Conservation (phyloP, 2,329 filamentous ascomycete genomes). For the Bisporella sp. region DNA sequence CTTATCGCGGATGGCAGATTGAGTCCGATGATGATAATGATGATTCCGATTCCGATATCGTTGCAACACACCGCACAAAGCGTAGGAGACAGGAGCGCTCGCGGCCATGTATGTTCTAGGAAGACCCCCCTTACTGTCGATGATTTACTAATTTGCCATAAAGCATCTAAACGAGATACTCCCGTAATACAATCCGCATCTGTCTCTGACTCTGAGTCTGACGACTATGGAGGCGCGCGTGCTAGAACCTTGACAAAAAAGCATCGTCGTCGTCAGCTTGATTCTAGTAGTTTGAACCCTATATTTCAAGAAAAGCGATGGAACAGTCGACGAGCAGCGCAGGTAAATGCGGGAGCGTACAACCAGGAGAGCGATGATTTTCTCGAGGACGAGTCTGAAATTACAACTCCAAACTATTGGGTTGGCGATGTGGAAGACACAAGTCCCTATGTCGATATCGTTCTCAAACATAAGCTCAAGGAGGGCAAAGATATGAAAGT, state of each 20-base stretch:
- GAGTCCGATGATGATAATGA: slow-evolving; percentile 49
- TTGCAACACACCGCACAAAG: slow-evolving; percentile 51
- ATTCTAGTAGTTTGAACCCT: slow-evolving; percentile 57
- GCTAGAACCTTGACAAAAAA: slow-evolving; percentile 66
- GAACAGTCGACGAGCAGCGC: slow-evolving; percentile 78
- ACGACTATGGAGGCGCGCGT: slow-evolving; percentile 72
- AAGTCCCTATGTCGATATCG: slow-evolving; percentile 80
- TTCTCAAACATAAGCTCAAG: slow-evolving; percentile 78
- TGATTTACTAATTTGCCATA: no score
- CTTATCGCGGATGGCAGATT: slow-evolving; percentile 34
- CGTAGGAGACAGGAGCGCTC: slow-evolving; percentile 62
- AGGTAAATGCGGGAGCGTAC: slow-evolving; percentile 56
- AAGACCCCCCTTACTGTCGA: no score
- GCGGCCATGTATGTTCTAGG: slow-evolving; percentile 46
- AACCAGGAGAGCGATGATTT: slow-evolving; percentile 57
- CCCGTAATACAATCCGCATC: slow-evolving; percentile 47
- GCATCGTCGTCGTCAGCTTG: slow-evolving; percentile 66
- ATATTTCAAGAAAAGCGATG: slow-evolving; percentile 79
- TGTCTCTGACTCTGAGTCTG: slow-evolving; percentile 63
- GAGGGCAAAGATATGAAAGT: slow-evolving; percentile 54
- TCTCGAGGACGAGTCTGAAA: slow-evolving; percentile 54
- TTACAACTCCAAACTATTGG: slow-evolving; percentile 64
- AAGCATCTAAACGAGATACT: slow-evolving; percentile 56
- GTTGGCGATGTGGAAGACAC: slow-evolving; percentile 64
- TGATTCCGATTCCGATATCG: slow-evolving; percentile 69